Percentiles rank a stretch among this genome's conserved stretches.
These are phyloP conservation scores for Erysimum cheiranthoides DNA, from an alignment of 345 rosid species.

Conservation along the genomic window DNA sequence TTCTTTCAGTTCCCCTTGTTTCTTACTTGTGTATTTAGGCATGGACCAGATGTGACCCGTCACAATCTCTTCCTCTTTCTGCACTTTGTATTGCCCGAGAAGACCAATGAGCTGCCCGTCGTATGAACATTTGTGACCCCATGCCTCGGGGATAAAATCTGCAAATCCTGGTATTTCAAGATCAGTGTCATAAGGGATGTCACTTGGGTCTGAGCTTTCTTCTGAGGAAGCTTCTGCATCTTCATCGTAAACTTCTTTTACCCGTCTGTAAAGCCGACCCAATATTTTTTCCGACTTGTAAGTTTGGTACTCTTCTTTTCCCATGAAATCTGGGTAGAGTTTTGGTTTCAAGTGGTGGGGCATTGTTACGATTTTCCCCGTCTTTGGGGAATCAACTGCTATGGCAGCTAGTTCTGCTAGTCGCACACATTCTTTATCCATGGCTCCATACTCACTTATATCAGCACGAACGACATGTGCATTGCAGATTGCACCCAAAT, in stretches of 20 bases:
- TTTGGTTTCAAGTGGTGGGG: constrained; percentile 72
- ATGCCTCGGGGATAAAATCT: constrained; percentile 69
- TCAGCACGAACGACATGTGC: constrained; percentile 93
- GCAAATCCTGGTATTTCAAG: constrained; percentile 67
- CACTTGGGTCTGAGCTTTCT: constrained; percentile 45
- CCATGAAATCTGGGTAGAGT: constrained; percentile 90
- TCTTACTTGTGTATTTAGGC: constrained; percentile 71
- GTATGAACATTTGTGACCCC: constrained; percentile 77
- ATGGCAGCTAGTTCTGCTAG: constrained; percentile 89
- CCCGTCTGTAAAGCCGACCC: constrained; percentile 75
- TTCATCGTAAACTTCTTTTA: constrained; percentile 63
- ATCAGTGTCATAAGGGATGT: constrained; percentile 65
- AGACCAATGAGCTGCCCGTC: constrained; percentile 81
- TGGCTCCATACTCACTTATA: constrained; percentile 69
- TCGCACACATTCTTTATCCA: constrained; percentile 65
- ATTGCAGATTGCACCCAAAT: constrained; percentile 75
- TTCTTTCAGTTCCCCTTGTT: constrained; percentile 80
- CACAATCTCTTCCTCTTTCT: constrained; percentile 86
- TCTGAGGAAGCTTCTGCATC: constrained; percentile 53
- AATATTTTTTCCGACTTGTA: constrained; percentile 75
- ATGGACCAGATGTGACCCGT: constrained; percentile 97
- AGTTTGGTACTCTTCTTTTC: constrained; percentile 70
- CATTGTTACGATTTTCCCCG: constrained; percentile 77
- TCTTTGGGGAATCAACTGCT: constrained; percentile 93
- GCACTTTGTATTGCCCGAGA: constrained; percentile 78